These are phyloP conservation scores for Tylopilus subfusipes DNA, from an alignment of 768 basidiomycete genomes.

Conservation along the genomic window DNA sequence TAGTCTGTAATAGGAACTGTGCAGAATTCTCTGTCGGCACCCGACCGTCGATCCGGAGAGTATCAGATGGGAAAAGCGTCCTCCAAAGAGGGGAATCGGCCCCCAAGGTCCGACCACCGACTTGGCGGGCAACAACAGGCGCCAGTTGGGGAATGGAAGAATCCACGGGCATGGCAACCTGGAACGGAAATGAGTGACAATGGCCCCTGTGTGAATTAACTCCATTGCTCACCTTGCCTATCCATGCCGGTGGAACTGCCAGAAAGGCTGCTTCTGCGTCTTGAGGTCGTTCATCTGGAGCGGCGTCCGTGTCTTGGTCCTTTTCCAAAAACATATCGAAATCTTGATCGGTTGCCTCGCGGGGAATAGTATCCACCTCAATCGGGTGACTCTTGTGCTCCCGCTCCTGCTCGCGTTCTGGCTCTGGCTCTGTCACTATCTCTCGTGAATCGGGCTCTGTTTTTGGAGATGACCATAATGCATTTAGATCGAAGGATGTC, in stretches of 20 bases:
- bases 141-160: constrained; percentile 65
- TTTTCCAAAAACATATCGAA: constrained; percentile 85
- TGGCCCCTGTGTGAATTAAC: neutral
- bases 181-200: constrained; percentile 17
- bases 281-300: constrained; percentile 29
- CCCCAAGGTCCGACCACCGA: constrained; percentile 68
- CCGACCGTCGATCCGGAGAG: constrained; percentile 78
- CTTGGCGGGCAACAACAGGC: constrained; percentile 65
- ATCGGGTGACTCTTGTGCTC: constrained; percentile 43
- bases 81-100: constrained; percentile 64
- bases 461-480: constrained; percentile 63
- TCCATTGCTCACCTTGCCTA: constrained; percentile 56
- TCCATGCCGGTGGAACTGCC: constrained; percentile 63
- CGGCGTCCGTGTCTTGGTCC: constrained; percentile 38
- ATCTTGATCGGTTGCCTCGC: constrained; percentile 68
- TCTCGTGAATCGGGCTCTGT: constrained; percentile 25
- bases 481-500: constrained; percentile 65
- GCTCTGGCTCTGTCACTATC: constrained; percentile 23
- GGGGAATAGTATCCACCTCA: constrained; percentile 36
- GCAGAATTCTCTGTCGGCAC: constrained; percentile 73
- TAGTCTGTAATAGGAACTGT: constrained; percentile 74
- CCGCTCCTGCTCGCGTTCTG: constrained; percentile 23
- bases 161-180: constrained; percentile 82
- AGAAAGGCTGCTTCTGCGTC: constrained; percentile 51
- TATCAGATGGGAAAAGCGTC: constrained; percentile 67